Evolutionary conservation across 371 early-diverging fungal species (phyloP).

Genomic region (Circinella minor): DNA sequence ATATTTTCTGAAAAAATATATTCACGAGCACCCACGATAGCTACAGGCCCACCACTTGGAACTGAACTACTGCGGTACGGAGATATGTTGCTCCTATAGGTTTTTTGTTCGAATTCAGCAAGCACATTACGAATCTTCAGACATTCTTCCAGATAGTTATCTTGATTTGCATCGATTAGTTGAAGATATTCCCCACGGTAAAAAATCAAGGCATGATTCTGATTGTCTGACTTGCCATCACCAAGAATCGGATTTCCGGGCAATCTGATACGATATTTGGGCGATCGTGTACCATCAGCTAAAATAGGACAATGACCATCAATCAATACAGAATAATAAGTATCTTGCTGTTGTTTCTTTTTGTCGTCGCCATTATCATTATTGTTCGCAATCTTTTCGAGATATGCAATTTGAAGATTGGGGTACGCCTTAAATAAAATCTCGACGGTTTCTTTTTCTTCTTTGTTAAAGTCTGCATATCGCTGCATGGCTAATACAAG

Average conservation of each 20-base stretch:
- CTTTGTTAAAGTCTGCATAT: constrained; percentile 71
- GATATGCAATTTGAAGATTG: constrained; percentile 80
- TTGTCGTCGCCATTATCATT: not conserved
- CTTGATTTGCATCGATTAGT: constrained; percentile 92
- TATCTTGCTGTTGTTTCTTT: not conserved
- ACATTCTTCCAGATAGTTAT: constrained; percentile 89
- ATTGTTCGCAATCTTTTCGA: constrained; percentile 69
- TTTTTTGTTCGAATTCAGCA: constrained; percentile 83
- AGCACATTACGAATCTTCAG: constrained; percentile 87
- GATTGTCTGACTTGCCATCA: constrained; percentile 94
- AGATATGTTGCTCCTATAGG: constrained; percentile 57
- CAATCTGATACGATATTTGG: constrained; percentile 77
- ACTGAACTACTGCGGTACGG: constrained; percentile 65
- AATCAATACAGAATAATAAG: constrained; percentile 74
- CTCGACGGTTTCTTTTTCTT: constrained; percentile 81
- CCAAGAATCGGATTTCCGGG: constrained; percentile 93
- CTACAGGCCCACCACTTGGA: constrained; percentile 72
- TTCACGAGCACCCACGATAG: constrained; percentile 93
- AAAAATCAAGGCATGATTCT: constrained; percentile 84
- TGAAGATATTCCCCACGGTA: constrained; percentile 87
- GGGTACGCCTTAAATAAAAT: constrained; percentile 80
- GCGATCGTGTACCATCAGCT: constrained; percentile 67
- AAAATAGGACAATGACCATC: constrained; percentile 74
- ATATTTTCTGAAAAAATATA: constrained; percentile 90
- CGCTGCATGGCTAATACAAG: constrained; percentile 91